Evolutionary conservation across 495 filamentous ascomycete genomes (phyloP).

Genomic region (Saxispiralis lemnorum): DNA sequence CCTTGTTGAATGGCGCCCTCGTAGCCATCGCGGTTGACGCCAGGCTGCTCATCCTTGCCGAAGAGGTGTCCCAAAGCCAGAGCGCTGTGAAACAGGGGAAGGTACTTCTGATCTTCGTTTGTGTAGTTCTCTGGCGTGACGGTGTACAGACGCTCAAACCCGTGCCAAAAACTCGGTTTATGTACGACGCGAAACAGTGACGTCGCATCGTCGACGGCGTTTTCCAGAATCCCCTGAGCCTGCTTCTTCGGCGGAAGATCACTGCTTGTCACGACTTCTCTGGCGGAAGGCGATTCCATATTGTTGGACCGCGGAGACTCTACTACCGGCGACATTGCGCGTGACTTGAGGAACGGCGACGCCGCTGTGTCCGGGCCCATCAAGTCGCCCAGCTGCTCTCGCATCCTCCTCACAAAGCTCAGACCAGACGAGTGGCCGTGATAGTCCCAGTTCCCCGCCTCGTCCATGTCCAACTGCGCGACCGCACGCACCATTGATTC

Average conservation of each 20-base stretch:
- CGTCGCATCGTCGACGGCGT: slow-evolving; percentile 68
- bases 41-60: slow-evolving; percentile 32
- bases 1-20: slow-evolving; percentile 64
- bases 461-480: slow-evolving; percentile 78
- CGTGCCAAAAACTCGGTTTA: slow-evolving; percentile 62
- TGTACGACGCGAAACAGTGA: slow-evolving; percentile 77
- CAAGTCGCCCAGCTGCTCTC: slow-evolving; percentile 65
- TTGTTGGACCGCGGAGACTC: slow-evolving; percentile 52
- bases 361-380: slow-evolving; percentile 28
- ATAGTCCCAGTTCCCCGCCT: slow-evolving; percentile 85
- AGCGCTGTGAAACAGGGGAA: slow-evolving; percentile 68
- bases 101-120: slow-evolving; percentile 59
- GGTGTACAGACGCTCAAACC: slow-evolving; percentile 65
- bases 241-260: slow-evolving; percentile 49
- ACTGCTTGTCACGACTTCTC: not conserved
- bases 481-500: slow-evolving; percentile 90
- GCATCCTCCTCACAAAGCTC: slow-evolving; percentile 67
- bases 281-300: slow-evolving; percentile 41
- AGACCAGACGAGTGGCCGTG: slow-evolving; percentile 85
- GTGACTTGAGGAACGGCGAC: slow-evolving; percentile 24
- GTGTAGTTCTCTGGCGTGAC: slow-evolving; percentile 47
- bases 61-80: slow-evolving; percentile 82
- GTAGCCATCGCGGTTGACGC: slow-evolving; percentile 40
- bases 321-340: slow-evolving; percentile 34
- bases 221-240: slow-evolving; percentile 52